Evolutionary conservation across 495 filamentous ascomycete species (phyloP), one percentile per base, ranked within the genome.

Genomic region (Tuber magnatum): DNA sequence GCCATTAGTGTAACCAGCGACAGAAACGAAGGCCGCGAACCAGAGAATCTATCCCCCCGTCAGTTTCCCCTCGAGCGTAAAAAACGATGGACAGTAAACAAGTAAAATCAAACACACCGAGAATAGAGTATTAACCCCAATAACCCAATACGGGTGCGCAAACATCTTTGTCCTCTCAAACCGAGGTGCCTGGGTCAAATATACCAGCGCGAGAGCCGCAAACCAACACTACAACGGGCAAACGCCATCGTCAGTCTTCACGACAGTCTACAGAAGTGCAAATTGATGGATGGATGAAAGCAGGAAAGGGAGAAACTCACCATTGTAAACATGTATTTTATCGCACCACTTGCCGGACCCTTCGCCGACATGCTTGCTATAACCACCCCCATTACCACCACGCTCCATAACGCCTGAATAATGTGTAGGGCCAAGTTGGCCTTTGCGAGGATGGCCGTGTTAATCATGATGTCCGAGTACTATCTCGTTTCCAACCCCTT

Each of bases 101-200:
- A 39, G 46, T 40, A 56, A 73, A 70, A 77, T 80, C 24, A 10
- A 51, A 77, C 80, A 40, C 56, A 82, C 83, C 65, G 88, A 84
- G 82, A 91, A 94, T 42, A 94, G 71, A 5, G 86, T 84, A 82
- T 98, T 94, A 69, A 96, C 84, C 8, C 86, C 87, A 32, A 91
- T 88, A 84, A 97, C 92, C 72, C 88, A 93, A 82, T 95, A 94
- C 16, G 92, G 91, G 78, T 97, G 90, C 69, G 92, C 92, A 77
- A 94, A 89, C 80, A 89, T 90, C 42, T 88, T 87, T 42, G 93
- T 92, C 75, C 93, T 90, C n/a, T 89, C 87, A 86, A 92, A 97
- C 81, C 92, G 90, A 39, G 93, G 94, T 8, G 93, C 89, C 85
- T 93, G 92, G 71, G 89, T 88, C 74, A 94, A 87, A 83, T 94